phyloP scores from a whole-genome alignment of 495 filamentous ascomycete genomes.

The Penicillium paxilli region DNA sequence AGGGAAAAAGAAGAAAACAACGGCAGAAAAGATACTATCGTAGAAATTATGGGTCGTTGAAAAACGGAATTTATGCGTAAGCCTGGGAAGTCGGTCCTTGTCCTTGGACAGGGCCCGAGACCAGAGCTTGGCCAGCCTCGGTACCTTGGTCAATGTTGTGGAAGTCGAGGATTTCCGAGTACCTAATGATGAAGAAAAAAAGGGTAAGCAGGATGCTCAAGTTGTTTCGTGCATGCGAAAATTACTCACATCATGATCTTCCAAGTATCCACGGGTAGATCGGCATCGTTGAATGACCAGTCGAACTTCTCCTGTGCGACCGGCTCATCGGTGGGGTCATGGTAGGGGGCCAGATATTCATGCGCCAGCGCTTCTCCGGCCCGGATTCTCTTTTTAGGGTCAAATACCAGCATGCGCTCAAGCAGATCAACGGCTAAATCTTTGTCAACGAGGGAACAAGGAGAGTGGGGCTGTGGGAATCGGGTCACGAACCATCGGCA shows the following conservation, averaged over 20 bases:
- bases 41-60: constrained; percentile 1
- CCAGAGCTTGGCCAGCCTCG: constrained; percentile 39
- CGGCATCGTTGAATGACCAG: constrained; percentile 99
- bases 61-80: constrained; percentile 28
- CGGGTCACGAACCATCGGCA: constrained; percentile 67
- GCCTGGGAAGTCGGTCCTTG: constrained; percentile 29
- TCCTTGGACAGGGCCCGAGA: constrained; percentile 29
- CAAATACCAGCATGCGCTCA: constrained; percentile 96
- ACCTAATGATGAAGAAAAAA: constrained; percentile 56
- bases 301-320: constrained; percentile 97
- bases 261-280: constrained; percentile 98
- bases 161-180: constrained; percentile 98
- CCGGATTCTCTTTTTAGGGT: constrained; percentile 86
- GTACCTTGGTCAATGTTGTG: constrained; percentile 80
- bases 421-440: constrained; percentile 82
- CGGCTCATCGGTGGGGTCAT: constrained; percentile 95
- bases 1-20: not conserved
- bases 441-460: not conserved
- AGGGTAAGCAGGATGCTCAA: constrained; percentile 15
- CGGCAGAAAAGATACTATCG: not conserved
- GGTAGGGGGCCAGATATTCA: constrained; percentile 93
- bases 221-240: not conserved
- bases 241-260: constrained; percentile 97
- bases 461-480: not conserved
- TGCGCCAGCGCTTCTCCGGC: constrained; percentile 84